Evolutionary conservation across 441 rosid genomes (phyloP).

Genomic region (Macaranga tanarius): DNA sequence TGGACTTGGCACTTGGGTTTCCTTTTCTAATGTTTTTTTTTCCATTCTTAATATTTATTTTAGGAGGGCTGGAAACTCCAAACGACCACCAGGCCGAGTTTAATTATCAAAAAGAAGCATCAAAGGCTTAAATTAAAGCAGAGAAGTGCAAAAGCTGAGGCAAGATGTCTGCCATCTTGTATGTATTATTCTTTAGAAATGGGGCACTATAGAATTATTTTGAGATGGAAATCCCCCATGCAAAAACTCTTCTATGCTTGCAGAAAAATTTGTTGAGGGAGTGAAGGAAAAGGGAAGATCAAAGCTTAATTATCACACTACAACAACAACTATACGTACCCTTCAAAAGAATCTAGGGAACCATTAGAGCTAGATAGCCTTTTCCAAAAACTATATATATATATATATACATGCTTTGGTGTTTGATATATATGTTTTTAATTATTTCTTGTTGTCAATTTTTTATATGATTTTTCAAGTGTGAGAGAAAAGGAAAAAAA

Average conservation of each 20-base stretch:
- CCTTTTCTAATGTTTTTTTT: neutral
- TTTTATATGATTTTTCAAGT: neutral
- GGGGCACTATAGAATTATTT: constrained; percentile 22
- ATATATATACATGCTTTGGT: constrained; percentile 7
- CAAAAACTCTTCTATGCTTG: neutral
- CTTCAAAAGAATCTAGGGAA: constrained; percentile 28
- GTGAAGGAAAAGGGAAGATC: constrained; percentile 16
- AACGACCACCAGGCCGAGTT: constrained; percentile 49
- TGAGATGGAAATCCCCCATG: constrained; percentile 13
- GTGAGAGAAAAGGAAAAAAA: neutral
- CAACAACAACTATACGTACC: neutral
- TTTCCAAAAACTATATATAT: constrained; percentile 14
- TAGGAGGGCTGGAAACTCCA: constrained; percentile 57
- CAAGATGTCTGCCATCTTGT: constrained; percentile 26
- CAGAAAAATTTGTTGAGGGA: constrained; percentile 1
- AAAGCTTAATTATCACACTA: constrained; percentile 33
- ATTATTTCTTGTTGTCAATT: neutral
- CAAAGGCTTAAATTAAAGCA: neutral
- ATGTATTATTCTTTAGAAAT: constrained; percentile 34
- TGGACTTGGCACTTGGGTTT: too few species aligned
- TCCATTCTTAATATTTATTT: neutral
- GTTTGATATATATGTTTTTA: constrained; percentile 16
- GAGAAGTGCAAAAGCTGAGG: neutral
- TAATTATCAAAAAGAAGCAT: constrained; percentile 16
- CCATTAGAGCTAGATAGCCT: constrained; percentile 19